Evolutionary conservation across 441 rosid species (phyloP).

Genomic region (Erysimum cheiri): DNA sequence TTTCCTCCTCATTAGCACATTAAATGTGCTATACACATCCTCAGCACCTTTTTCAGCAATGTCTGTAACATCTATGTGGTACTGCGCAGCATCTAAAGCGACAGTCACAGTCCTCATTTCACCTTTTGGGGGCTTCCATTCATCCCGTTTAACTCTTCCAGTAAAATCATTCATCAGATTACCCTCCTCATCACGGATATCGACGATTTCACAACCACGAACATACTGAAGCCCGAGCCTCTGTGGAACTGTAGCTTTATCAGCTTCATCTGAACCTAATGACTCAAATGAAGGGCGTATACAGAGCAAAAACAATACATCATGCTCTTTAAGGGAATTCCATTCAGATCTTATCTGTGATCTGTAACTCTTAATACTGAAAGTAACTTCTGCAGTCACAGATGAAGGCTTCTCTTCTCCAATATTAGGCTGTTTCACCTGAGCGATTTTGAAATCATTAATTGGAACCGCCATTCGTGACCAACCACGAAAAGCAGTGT

Average conservation of each 20-base stretch:
- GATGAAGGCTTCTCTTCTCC: constrained; percentile 99
- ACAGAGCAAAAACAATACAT: constrained; percentile 92
- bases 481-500: constrained; percentile 98
- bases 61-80: constrained; percentile 94
- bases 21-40: constrained; percentile 92
- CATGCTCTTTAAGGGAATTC: constrained; percentile 98
- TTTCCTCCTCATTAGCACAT: constrained; percentile 96
- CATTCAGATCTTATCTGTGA: constrained; percentile 92
- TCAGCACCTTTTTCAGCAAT: constrained; percentile 95
- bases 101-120: constrained; percentile 91
- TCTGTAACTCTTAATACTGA: constrained; percentile 89
- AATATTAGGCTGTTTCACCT: constrained; percentile 94
- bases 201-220: constrained; percentile 95
- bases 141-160: constrained; percentile 93
- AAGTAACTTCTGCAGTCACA: constrained; percentile 88
- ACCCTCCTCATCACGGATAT: constrained; percentile 94
- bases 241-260: constrained; percentile 87
- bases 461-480: constrained; percentile 98
- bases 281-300: constrained; percentile 96
- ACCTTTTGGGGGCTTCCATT: constrained; percentile 99
- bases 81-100: constrained; percentile 97
- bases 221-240: constrained; percentile 96
- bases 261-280: constrained; percentile 92
- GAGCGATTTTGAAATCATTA: constrained; percentile 72
- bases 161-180: constrained; percentile 95